Evolutionary conservation across 305 asterid species (phyloP).

Genomic region (Fraxinus albicans): DNA sequence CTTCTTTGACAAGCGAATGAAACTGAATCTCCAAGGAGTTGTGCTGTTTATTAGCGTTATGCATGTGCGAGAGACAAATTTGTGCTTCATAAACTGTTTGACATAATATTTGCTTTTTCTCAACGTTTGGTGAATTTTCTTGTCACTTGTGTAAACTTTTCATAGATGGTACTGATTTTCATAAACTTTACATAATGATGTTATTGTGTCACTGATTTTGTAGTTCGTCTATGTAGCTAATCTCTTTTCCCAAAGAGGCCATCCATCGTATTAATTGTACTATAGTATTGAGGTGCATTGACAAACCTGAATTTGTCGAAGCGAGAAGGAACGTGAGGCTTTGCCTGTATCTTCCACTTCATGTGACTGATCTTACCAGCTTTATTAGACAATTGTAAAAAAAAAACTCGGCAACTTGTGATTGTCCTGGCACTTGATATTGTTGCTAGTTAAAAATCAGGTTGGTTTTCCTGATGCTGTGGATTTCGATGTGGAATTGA

Average conservation of each 20-base stretch:
- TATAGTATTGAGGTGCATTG: no score
- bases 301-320: no score
- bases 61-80: not conserved
- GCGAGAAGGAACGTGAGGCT: no score
- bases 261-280: not conserved
- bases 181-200: not conserved
- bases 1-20: not conserved
- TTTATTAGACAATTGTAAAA: no score
- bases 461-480: no score
- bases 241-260: not conserved
- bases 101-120: not conserved
- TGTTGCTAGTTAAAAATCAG: no score
- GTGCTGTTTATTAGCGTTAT: not conserved
- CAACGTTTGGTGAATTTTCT: not conserved
- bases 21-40: not conserved
- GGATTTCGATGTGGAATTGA: no score
- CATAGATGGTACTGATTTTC: not conserved
- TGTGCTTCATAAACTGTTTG: not conserved
- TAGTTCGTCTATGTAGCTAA: not conserved
- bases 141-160: not conserved
- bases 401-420: no score
- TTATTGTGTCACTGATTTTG: not conserved
- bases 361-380: no score
- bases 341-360: no score
- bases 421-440: no score